Evolutionary conservation across 768 basidiomycete species (phyloP).

Genomic region (Psilocybe azurescens): DNA sequence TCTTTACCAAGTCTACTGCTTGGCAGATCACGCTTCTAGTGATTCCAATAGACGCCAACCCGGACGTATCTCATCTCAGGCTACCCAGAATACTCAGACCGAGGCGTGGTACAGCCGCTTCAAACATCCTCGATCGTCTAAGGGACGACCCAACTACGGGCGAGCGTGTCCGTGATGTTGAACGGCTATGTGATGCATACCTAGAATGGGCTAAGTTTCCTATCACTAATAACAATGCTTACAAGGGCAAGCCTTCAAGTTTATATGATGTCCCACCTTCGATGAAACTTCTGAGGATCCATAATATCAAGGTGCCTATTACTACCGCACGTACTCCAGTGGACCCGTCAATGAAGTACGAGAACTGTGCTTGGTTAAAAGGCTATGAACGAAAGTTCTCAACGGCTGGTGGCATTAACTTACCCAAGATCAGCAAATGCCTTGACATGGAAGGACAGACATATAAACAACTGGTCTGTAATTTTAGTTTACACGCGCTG

Average conservation of each 20-base stretch:
- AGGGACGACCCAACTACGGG: conserved; percentile 40
- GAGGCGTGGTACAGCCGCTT: conserved; percentile 71
- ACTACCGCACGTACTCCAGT: conserved; percentile 75
- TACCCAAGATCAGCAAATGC: conserved; percentile 83
- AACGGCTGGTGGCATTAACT: conserved; percentile 78
- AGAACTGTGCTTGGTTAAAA: conserved; percentile 69
- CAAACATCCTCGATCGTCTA: conserved; percentile 61
- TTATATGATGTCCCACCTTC: conserved; percentile 47
- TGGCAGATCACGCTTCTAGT: conserved; percentile 41
- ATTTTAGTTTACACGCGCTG: background rate
- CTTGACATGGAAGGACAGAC: conserved; percentile 64
- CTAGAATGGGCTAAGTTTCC: conserved; percentile 75
- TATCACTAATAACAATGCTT: conserved; percentile 41
- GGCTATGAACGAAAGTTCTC: conserved; percentile 63
- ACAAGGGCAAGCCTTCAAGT: conserved; percentile 16
- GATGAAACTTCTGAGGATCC: conserved; percentile 52
- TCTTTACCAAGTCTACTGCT: conserved; percentile 86
- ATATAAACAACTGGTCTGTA: conserved; percentile 82
- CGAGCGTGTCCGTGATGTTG: conserved; percentile 54
- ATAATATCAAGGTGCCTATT: conserved; percentile 76
- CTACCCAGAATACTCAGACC: conserved; percentile 58
- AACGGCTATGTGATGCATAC: conserved; percentile 66
- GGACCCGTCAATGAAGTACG: conserved; percentile 73
- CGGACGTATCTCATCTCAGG: conserved; percentile 44
- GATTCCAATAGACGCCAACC: conserved; percentile 48